Evolutionary conservation across 495 filamentous ascomycete genomes (phyloP).

Genomic region (Aspergillus cristatus): DNA sequence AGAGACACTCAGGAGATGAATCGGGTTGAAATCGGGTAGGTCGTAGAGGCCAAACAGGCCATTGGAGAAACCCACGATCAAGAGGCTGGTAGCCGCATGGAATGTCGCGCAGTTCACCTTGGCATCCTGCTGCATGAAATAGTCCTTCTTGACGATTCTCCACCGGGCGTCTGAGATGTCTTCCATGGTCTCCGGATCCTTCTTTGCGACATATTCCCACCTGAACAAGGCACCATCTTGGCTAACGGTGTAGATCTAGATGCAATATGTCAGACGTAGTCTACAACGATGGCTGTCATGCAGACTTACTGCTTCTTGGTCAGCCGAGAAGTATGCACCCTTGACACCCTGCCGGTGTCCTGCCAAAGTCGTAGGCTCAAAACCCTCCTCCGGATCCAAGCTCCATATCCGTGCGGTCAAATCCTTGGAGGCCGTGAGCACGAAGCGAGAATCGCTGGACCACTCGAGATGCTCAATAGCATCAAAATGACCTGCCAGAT

Average conservation of each 20-base stretch:
- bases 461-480: constrained; percentile 76
- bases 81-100: constrained; percentile 73
- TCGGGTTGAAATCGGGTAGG: constrained; percentile 91
- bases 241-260: constrained; percentile 69
- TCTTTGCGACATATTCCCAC: constrained; percentile 50
- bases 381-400: constrained; percentile 74
- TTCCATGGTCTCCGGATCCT: constrained; percentile 51
- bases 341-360: constrained; percentile 83
- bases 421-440: constrained; percentile 84
- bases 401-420: constrained; percentile 93
- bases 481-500: constrained; percentile 83
- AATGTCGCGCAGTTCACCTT: constrained; percentile 82
- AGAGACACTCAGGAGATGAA: constrained; percentile 85
- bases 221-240: constrained; percentile 59
- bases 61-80: constrained; percentile 91
- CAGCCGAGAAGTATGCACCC: constrained; percentile 83
- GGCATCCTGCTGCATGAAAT: constrained; percentile 84
- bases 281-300: constrained; percentile 21
- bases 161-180: constrained; percentile 59
- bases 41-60: constrained; percentile 91
- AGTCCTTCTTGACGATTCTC: constrained; percentile 80
- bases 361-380: constrained; percentile 77
- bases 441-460: constrained; percentile 92
- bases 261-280: constrained; percentile 31
- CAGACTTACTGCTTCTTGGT: constrained; percentile 63